Evolutionary conservation across 78 protist genomes (phyloP), one percentile per base, ranked within the genome.

Genomic region (Carpediemonas membranifera): DNA sequence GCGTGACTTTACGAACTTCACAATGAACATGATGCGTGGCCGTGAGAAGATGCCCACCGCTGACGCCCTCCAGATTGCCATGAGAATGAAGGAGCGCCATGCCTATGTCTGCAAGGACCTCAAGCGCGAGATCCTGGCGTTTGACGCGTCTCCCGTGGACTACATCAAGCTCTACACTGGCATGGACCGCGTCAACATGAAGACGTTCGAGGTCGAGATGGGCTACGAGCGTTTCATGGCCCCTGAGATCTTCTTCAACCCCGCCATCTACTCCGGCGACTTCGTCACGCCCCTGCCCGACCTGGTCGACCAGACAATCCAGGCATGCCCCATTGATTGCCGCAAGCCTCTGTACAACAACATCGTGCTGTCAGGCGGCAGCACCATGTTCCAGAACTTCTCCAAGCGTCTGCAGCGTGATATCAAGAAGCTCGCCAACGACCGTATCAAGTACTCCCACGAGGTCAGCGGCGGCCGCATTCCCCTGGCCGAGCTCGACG

Each of bases 231-330:
- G 94, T 39, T 95, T 95, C 88, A 63, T 95, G 37, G 99, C 95
- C n/a, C 99, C 99, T 43, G 99, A 96, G 76, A 58, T 96, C 43
- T 94, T 94, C 87, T 96, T 96, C 90, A 88, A 80, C 86, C 99
- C 99, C 3, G n/a, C 74, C 59, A 7, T 56, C 13, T 9, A 15
- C 13, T 7, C 59, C 11, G 59, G 71, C 59, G 30, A 82, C 84
- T 57, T 57, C 35, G 25, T 58, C 21, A 65, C 53, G 36, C 11
- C 61, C n/a, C 58, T 14, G 30, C 7, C 18, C 7, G 52, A 57
- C 7, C 7, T 56, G 30, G 15, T 39, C 7, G 14, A 68, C 50
- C 14, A 25, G 2, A 3, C 60, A 39, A 79, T 92, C 65, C 91
- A 84, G 73, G n/a, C 59, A n/a, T 86, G 90, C 63, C 98, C 98